Percentiles rank a stretch among this genome's conserved stretches.
These are phyloP conservation scores for Xylaria telfairii DNA, from an alignment of 495 filamentous ascomycete species.

Conservation along the genomic window DNA sequence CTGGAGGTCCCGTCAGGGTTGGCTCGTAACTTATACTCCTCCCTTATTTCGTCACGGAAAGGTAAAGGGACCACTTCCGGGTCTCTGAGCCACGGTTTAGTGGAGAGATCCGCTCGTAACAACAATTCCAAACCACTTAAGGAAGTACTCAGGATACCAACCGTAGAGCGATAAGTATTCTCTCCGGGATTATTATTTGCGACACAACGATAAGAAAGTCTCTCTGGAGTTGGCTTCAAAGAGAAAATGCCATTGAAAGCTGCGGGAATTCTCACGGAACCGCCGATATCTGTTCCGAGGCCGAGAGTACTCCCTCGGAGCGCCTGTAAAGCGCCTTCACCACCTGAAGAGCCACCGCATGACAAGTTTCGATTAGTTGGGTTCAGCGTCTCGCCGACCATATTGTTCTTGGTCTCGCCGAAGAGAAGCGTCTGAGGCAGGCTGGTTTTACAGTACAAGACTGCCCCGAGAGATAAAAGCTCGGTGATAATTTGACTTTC, in stretches of 20 bases:
- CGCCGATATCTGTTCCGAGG: conserved; percentile 74
- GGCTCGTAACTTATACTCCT: conserved; percentile 19
- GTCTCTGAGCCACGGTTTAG: conserved; percentile 37
- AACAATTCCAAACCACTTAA: conserved; percentile 43
- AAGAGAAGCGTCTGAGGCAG: conserved; percentile 62
- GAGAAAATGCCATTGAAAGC: conserved; percentile 65
- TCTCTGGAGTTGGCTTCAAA: conserved; percentile 63
- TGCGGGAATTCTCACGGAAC: conserved; percentile 66
- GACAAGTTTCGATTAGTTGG: conserved; percentile 63
- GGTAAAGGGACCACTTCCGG: conserved; percentile 41
- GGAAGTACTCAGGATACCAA: conserved; percentile 36
- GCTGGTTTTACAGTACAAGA: conserved; percentile 72
- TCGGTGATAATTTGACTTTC: conserved; percentile 53
- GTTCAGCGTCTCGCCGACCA: conserved; percentile 71
- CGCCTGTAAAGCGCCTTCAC: conserved; percentile 61
- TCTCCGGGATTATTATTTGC: conserved; percentile 45
- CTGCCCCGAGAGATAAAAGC: conserved; percentile 52
- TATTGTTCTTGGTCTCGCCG: conserved; percentile 64
- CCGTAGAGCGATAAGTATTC: conserved; percentile 40
- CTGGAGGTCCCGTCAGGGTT: conserved; percentile 16
- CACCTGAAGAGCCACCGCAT: conserved; percentile 67
- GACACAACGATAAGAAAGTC: conserved; percentile 56
- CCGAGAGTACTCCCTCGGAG: conserved; percentile 51
- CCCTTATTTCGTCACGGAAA: conserved; percentile 32
- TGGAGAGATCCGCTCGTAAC: conserved; percentile 37